Conservation (phyloP, 805 yeast genomes). For the Saitoella complicata region DNA sequence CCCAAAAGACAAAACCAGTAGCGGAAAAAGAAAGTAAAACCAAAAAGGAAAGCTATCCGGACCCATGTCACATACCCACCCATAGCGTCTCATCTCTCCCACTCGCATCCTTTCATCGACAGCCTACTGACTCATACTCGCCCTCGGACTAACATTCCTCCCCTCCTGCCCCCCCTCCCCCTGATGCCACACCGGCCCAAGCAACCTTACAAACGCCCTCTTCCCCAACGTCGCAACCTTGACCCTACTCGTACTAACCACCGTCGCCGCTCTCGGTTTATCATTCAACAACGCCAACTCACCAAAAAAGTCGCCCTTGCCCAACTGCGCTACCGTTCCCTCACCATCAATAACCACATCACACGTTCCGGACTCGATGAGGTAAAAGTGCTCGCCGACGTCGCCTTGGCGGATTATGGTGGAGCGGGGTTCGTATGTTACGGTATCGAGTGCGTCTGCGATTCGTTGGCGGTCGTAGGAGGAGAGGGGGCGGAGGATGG, state of each 20-base stretch:
- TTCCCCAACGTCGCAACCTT: slow-evolving; percentile 87
- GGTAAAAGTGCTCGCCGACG: slow-evolving; percentile 55
- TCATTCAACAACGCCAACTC: slow-evolving; percentile 88
- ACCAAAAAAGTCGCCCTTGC: slow-evolving; percentile 87
- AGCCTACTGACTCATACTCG: too few species aligned
- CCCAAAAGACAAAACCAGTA: too few species aligned
- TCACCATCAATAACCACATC: slow-evolving; percentile 46
- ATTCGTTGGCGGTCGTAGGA: slow-evolving; percentile 74
- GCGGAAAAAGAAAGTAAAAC: too few species aligned
- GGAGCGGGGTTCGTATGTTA: slow-evolving; percentile 51
- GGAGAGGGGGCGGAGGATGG: slow-evolving; percentile 56
- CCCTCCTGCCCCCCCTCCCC: too few species aligned
- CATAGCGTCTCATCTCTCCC: too few species aligned
- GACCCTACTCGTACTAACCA: slow-evolving; percentile 54
- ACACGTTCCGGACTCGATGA: slow-evolving; percentile 71
- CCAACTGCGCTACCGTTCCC: slow-evolving; percentile 44
- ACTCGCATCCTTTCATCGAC: too few species aligned
- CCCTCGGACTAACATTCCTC: too few species aligned
- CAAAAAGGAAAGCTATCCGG: too few species aligned
- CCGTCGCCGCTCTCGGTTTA: slow-evolving; percentile 86
- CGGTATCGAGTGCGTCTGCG: slow-evolving; percentile 86
- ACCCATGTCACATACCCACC: too few species aligned
- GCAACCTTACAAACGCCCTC: slow-evolving; percentile 79
- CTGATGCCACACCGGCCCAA: slow-evolving; percentile 55
- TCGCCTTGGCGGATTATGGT: slow-evolving; percentile 78